phyloP scores from a whole-genome alignment of 257 asterid genomes.

The Solanum pennellii region DNA sequence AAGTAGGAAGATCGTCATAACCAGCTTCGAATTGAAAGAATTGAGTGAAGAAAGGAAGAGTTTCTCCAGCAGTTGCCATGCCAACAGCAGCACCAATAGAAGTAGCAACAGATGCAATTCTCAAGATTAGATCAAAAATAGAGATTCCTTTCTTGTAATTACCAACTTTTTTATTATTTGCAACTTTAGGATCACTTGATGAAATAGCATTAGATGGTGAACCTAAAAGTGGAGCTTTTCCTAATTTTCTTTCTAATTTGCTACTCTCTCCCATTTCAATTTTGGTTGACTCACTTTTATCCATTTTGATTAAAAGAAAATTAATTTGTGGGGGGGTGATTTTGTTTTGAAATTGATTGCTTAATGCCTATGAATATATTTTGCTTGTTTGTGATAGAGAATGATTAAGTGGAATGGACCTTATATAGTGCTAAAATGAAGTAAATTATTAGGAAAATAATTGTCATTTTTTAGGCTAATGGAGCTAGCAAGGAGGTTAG shows the following conservation, averaged over 20 bases:
- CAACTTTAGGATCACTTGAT: not conserved
- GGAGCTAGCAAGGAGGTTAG: slow-evolving; percentile 49
- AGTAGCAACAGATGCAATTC: slow-evolving; percentile 15
- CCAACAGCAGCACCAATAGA: slow-evolving; percentile 24
- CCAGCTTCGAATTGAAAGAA: slow-evolving; percentile 21
- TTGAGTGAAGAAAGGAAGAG: slow-evolving; percentile 31
- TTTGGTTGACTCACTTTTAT: slow-evolving; percentile 39
- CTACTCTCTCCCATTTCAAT: slow-evolving; percentile 50
- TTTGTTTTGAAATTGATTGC: not conserved
- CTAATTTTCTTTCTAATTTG: slow-evolving; percentile 45
- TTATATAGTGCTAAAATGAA: slow-evolving; percentile 5
- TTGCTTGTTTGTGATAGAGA: slow-evolving; percentile 17
- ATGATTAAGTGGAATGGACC: slow-evolving; percentile 1
- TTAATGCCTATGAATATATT: not conserved
- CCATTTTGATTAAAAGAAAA: slow-evolving; percentile 12
- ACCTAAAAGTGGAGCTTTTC: slow-evolving; percentile 64
- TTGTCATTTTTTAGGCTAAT: slow-evolving; percentile 10
- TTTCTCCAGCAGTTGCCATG: slow-evolving; percentile 28
- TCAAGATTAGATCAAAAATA: slow-evolving; percentile 20
- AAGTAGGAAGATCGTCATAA: slow-evolving; percentile 39
- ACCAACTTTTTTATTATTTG: slow-evolving; percentile 7
- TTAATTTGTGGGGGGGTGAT: not conserved
- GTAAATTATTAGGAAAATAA: not conserved
- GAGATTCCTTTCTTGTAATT: slow-evolving; percentile 18
- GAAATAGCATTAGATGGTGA: slow-evolving; percentile 1